Base-by-base conservation (phyloP, 225 moss, liverwort and hornwort species). In the Neckera pumila region DNA sequence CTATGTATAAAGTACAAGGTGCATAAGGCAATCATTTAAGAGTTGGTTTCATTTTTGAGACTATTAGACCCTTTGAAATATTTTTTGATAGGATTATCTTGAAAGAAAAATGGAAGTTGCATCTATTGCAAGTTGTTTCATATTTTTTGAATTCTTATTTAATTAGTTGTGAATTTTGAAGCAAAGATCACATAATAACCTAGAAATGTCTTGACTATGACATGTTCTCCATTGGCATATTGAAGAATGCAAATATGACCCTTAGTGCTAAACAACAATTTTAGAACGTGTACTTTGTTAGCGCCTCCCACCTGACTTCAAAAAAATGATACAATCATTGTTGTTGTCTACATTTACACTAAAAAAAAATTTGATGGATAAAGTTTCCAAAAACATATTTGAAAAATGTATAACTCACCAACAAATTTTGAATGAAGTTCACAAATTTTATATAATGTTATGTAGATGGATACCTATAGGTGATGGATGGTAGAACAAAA, bases 201-300 rank as follows among this genome's bases (percentile, higher is more conserved):
- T 38, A 69, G 38, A 65, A 69, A 14, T 1, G 0, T 23, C 13
- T 70, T 69, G 1, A 23, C 7, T 1, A 38, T 38, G 13, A 13
- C 5, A 18, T 23, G 7, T 23, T 69, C 13, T 69, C 14, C 23
- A 69, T 38, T 38, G 7, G 10, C 13, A 13, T 23, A 69, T 13
- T 38, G 5, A 69, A 66, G 4, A 70, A 70, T 70, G 40, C 14
- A 25, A 53, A 14, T 23, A 38, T 69, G 13, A 38, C 13, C 13
- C 0, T 4, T 7, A 38, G 8, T 40, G 25, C 14, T 40, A 40
- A 1, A 7, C 0, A 40, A 40, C 1, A 0, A 40, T 25, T 70
- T 70, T 40, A 70, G 25, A n/a, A 27, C 2, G 0, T 72, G 9
- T 26, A 26, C 0, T 14, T 8, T 25, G 40, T 70, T 38, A 25